Base-by-base conservation (phyloP, 352 stramenopile species). In the Phytophthora agathidicida region DNA sequence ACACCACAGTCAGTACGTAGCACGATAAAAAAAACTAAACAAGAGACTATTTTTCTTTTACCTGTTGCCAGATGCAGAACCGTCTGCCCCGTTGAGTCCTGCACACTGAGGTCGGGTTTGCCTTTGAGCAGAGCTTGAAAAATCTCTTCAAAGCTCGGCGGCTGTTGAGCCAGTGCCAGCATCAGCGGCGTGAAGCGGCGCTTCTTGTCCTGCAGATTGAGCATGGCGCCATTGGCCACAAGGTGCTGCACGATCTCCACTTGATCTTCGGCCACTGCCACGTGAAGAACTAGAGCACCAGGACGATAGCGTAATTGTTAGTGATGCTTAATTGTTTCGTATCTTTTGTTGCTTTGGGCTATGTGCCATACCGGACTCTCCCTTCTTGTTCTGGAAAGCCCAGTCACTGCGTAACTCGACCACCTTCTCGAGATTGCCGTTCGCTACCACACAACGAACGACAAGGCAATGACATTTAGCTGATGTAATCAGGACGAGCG, bases 371-470 rank as follows among this genome's bases (percentile, higher is more conserved):
- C 83, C 83, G 3, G 80, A 89, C 46, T 91, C 80, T 44, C 83
- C 83, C 70, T 91, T 93, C 62, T 93, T 93, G 71, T 93, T 93
- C 66, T 93, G 80, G 49, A 76, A 80, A 48, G 62, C 73, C 79
- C 80, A 90, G 41, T 90, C 71, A 24, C 77, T 79, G 36, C 79
- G 73, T 23, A 93, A 48, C 57, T 86, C 74, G 42, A 77, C 79
- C 20, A 90, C 80, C 63, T 85, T 88, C 37, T 91, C 83, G 17
- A 93, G 60, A 44, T 93, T 72, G 22, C 83, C 80, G 52, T 86
- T 91, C 10, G 65, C 83, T 92, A 26, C 30, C 10, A 47, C 35
- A 16, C 7, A 49, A 26, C 9, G 13, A 2, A 24, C 27, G 11
- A 28, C 32, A 17, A 14, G 17, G 14, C n/a, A 32, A 32, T n/a